Evolutionary conservation across 192 early-diverging fungal species (phyloP), one percentile per base, ranked within the genome.

Genomic region (Borealophlyctis nickersoniae): DNA sequence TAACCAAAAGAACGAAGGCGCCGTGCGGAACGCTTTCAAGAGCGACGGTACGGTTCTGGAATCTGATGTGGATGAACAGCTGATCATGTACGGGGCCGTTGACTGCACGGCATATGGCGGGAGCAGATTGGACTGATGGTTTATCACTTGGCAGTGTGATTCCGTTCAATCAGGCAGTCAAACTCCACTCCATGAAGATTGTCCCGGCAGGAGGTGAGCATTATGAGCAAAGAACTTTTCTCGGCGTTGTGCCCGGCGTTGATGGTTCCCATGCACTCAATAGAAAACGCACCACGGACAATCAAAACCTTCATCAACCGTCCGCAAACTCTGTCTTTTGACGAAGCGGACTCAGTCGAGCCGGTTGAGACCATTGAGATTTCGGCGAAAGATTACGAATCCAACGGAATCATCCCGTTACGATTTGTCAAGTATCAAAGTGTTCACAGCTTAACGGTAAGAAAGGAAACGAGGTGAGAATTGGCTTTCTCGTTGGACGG

Each of bases 341-440:
- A 98, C 55, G 92, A 94, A 52, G 86, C 81, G 0, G 94, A 95
- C 53, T 74, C 75, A 14, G 75, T 88, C n/a, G 66, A 83, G 50
- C 82, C 85, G 50, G 90, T 88, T 3, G 92, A 98, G 65, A 80
- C 71, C 32, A 76, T 98, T 35, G 83, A 84, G 24, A 70, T 98
- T 71, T 74, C 75, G 9, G 77, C 56, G 55, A 51, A 62, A n/a
- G 78, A 86, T 30, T 92, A 89, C 66, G 82, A 84, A 64, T 77
- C 71, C 26, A 81, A 85, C 27, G 80, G 81, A 14, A 76, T 91
- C 32, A 83, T 88, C n/a, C 77, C 79, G 5, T 81, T 98, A 67
- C 85, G 91, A 51, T 98, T 92, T 73, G 95, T 98, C 59, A 91
- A 92, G 56, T 98, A 93, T 77, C 95, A 98, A 78, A 88, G 82